A percentile compares a stretch with the other conserved stretches of the same genome.
These are phyloP conservation scores for Russula olivacea DNA, from an alignment of 768 basidiomycete genomes.

Conservation along the genomic window DNA sequence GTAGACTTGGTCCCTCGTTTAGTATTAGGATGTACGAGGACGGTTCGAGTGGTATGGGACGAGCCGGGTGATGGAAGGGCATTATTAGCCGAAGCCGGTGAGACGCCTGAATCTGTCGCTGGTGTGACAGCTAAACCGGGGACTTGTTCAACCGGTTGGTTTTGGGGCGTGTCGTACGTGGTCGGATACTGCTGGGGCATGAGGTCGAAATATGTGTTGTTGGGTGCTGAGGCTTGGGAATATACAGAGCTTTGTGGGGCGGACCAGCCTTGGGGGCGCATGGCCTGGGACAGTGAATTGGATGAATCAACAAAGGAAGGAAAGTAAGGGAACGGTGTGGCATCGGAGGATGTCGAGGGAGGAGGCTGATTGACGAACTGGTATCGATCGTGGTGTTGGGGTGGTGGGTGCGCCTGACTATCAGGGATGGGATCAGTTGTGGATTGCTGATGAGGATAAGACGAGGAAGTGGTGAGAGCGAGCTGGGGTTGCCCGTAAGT, in stretches of 20 bases:
- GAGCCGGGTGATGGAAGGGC: slow-evolving; percentile 9
- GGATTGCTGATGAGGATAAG: not conserved
- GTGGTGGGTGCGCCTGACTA: not conserved
- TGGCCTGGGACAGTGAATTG: not conserved
- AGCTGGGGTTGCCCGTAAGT: slow-evolving; percentile 2
- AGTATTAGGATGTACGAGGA: not conserved
- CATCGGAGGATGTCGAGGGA: not conserved
- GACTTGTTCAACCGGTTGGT: not conserved
- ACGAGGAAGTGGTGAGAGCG: not conserved
- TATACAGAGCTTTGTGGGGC: not conserved
- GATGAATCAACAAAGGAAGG: not conserved
- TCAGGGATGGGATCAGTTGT: not conserved
- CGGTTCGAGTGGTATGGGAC: not conserved
- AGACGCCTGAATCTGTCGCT: slow-evolving; percentile 6
- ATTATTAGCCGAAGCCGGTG: slow-evolving; percentile 9
- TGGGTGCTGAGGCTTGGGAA: not conserved
- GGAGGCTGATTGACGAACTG: slow-evolving; percentile 18
- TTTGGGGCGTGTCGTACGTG: not conserved
- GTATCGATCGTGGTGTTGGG: slow-evolving; percentile 13
- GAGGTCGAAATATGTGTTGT: not conserved
- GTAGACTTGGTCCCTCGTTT: not conserved
- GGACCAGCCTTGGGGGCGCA: not conserved
- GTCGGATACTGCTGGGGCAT: not conserved
- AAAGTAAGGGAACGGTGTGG: not conserved
- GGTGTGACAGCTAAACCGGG: slow-evolving; percentile 1